Conservation (phyloP, 2,329 filamentous ascomycete genomes). For the Trichoderma afroharzianum region DNA sequence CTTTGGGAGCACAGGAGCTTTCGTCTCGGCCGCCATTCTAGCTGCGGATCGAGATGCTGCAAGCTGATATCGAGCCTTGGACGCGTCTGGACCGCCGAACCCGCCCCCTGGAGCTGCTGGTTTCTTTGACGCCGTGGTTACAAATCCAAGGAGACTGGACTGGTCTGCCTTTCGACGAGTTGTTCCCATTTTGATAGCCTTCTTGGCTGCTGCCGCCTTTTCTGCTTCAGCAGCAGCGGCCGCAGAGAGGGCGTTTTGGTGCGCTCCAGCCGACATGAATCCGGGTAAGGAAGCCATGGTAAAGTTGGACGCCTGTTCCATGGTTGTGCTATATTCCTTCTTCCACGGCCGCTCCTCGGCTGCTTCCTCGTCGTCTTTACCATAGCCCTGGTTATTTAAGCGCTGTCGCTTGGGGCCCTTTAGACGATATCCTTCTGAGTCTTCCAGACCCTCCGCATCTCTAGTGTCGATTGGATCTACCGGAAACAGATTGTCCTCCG, state of each 20-base stretch:
- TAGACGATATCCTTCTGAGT: conserved; percentile 21
- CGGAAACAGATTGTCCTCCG: conserved; percentile 67
- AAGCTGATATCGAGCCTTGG: conserved; percentile 27
- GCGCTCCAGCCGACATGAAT: conserved; percentile 60
- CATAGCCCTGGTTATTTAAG: conserved; percentile 19
- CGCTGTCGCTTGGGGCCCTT: conserved; percentile 31
- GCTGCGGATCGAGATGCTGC: conserved; percentile 24
- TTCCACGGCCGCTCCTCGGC: conserved; percentile 35
- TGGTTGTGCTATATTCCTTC: conserved; percentile 55
- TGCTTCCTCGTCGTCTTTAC: conserved; percentile 18
- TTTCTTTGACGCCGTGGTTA: conserved; percentile 26
- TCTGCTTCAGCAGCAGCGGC: conserved; percentile 18
- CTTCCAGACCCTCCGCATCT: conserved; percentile 23
- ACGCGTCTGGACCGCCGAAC: conserved; percentile 20
- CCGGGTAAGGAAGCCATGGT: conserved; percentile 55
- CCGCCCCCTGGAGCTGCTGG: conserved; percentile 17
- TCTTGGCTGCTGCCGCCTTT: conserved; percentile 22
- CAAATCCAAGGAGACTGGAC: conserved; percentile 41
- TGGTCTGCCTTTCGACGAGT: conserved; percentile 38
- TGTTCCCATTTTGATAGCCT: conserved; percentile 22
- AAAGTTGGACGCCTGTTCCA: conserved; percentile 56
- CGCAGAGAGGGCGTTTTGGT: conserved; percentile 41
- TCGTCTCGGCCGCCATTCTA: conserved; percentile 10
- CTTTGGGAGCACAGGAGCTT: conserved; percentile 15
- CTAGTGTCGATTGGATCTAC: conserved; percentile 52